Percentiles rank a stretch among this genome's conserved stretches.
Conservation (phyloP, 805 yeast species). For the Ascoidea tarda region DNA sequence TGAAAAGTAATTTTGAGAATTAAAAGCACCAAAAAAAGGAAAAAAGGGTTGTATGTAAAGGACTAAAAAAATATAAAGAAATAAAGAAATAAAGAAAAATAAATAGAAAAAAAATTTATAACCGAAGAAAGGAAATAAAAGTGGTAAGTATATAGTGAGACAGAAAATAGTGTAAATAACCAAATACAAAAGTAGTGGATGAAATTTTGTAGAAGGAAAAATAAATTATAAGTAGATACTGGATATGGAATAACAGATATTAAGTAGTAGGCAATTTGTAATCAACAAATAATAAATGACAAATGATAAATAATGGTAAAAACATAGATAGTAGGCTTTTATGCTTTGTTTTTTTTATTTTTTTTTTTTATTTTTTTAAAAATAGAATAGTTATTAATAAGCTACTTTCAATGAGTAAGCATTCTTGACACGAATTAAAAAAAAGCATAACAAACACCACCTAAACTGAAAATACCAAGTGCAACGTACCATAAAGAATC, state of each 20-base stretch:
- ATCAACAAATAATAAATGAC: too few relatives aligned
- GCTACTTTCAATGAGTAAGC: too few relatives aligned
- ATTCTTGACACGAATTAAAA: background rate
- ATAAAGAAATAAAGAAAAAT: background rate
- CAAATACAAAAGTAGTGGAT: background rate
- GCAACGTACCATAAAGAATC: constrained; percentile 45
- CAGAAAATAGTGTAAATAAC: background rate
- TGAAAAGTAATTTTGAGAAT: too few relatives aligned
- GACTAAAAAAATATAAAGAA: background rate
- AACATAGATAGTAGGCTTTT: background rate
- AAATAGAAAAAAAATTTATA: background rate
- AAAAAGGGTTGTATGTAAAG: background rate
- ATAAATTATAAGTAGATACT: background rate
- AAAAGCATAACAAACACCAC: constrained; percentile 9
- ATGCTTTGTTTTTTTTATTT: background rate
- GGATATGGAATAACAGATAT: too few relatives aligned
- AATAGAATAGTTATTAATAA: background rate
- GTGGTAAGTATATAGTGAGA: background rate
- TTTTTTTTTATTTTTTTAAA: background rate
- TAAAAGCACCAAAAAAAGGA: too few relatives aligned
- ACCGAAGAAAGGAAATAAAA: background rate
- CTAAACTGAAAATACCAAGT: constrained; percentile 19
- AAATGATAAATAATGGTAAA: too few relatives aligned
- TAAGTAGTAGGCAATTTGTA: too few relatives aligned
- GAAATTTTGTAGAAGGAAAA: background rate